Percentiles rank a stretch among this genome's conserved stretches.
Evolutionary conservation across 169 alveolate species (phyloP).

Genomic region (Fabrea salina): DNA sequence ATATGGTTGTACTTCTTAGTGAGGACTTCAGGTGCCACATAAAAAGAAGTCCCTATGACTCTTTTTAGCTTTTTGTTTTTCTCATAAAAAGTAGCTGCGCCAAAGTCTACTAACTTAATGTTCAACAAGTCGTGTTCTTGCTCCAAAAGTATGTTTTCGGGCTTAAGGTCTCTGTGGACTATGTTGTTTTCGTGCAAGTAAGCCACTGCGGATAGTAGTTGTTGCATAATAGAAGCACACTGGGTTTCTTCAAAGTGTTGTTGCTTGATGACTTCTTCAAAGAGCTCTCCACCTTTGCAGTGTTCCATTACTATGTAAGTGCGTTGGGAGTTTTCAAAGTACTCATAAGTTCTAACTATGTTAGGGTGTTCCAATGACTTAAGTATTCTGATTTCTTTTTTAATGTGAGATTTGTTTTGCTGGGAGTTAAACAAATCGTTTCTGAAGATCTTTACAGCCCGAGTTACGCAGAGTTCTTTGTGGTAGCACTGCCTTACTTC

Average conservation of each 20-base stretch:
- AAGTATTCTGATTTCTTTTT: not conserved
- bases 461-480: not conserved
- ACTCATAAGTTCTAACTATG: slow-evolving; percentile 19
- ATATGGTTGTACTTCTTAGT: slow-evolving; percentile 10
- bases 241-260: slow-evolving; percentile 34
- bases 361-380: slow-evolving; percentile 19
- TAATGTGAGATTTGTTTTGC: not conserved
- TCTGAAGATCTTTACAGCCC: slow-evolving; percentile 28
- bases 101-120: slow-evolving; percentile 29
- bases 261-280: slow-evolving; percentile 39
- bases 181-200: slow-evolving; percentile 47
- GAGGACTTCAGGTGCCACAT: slow-evolving; percentile 31
- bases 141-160: slow-evolving; percentile 43
- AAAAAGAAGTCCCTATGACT: slow-evolving; percentile 26
- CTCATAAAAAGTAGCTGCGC: not conserved
- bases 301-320: slow-evolving; percentile 50
- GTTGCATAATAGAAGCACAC: slow-evolving; percentile 37
- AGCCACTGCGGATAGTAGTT: slow-evolving; percentile 41
- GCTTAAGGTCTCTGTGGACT: slow-evolving; percentile 51
- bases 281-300: slow-evolving; percentile 53
- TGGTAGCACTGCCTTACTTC: not conserved
- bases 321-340: slow-evolving; percentile 35
- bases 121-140: not conserved
- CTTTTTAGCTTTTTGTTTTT: not conserved
- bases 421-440: not conserved